Percentiles rank a stretch among this genome's conserved stretches.
Evolutionary conservation across 78 protist genomes (phyloP).

Genomic region (Dictyostelium purpureum): DNA sequence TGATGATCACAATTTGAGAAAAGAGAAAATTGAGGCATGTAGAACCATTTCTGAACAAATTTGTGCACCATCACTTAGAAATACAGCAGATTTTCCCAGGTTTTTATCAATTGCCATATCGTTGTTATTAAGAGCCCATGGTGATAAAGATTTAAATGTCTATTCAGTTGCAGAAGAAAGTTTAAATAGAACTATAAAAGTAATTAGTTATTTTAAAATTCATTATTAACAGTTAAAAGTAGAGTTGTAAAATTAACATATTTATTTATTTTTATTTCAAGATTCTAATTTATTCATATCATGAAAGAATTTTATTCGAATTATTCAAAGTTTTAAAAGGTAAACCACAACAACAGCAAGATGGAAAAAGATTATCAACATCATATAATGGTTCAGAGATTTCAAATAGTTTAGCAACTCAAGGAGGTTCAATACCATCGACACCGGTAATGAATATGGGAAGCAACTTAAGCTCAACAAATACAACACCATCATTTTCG

Average conservation of each 20-base stretch:
- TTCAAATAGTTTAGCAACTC: too few species aligned
- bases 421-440: not conserved
- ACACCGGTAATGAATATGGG: not conserved
- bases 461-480: not conserved
- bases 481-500: not conserved
- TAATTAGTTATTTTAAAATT: not conserved
- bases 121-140: slow-evolving; percentile 71
- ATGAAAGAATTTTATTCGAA: slow-evolving; percentile 79
- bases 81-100: slow-evolving; percentile 75
- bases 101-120: slow-evolving; percentile 69
- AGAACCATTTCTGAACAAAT: slow-evolving; percentile 68
- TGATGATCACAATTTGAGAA: slow-evolving; percentile 36
- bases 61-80: slow-evolving; percentile 73
- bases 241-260: not conserved
- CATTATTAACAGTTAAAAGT: not conserved
- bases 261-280: not conserved
- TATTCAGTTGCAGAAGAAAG: slow-evolving; percentile 82
- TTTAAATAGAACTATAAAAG: slow-evolving; percentile 78
- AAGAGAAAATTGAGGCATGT: slow-evolving; percentile 77
- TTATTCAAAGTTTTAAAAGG: slow-evolving; percentile 76
- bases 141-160: slow-evolving; percentile 81
- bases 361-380: slow-evolving; percentile 12
- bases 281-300: slow-evolving; percentile 70
- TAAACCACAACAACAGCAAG: slow-evolving; percentile 4
- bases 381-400: too few species aligned